Percentiles rank a stretch among this genome's conserved stretches.
Evolutionary conservation across 371 early-diverging fungal species (phyloP).

Genomic region (Apophysomyces elegans): DNA sequence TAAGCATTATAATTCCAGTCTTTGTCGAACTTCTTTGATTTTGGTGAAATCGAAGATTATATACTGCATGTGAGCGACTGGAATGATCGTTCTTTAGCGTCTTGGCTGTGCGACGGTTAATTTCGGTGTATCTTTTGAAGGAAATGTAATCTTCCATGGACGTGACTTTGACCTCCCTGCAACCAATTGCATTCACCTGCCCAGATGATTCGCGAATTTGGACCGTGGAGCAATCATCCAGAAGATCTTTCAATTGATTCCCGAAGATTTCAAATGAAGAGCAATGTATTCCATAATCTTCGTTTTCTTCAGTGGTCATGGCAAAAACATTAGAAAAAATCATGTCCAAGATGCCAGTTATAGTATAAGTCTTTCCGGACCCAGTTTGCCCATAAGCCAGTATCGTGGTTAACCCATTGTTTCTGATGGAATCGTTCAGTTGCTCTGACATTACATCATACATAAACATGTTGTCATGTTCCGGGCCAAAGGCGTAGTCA

Average conservation of each 20-base stretch:
- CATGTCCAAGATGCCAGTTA: constrained; percentile 6
- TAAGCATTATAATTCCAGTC: constrained; percentile 87
- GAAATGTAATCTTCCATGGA: constrained; percentile 10
- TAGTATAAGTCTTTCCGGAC: constrained; percentile 1
- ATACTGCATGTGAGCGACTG: constrained; percentile 95
- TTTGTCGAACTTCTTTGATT: constrained; percentile 75
- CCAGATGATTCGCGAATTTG: constrained; percentile 9
- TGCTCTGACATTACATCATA: constrained; percentile 1
- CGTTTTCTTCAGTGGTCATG: background rate
- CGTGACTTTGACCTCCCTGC: constrained; percentile 2
- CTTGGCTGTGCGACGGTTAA: constrained; percentile 85
- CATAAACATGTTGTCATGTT: background rate
- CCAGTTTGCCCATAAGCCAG: constrained; percentile 9
- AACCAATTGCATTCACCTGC: constrained; percentile 5
- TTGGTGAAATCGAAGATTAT: constrained; percentile 81
- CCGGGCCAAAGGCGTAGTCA: constrained; percentile 6
- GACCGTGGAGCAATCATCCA: background rate
- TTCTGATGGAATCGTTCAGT: background rate
- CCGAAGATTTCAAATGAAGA: constrained; percentile 8
- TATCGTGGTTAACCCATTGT: background rate
- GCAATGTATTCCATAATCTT: constrained; percentile 5
- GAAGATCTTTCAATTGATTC: constrained; percentile 5
- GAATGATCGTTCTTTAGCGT: constrained; percentile 95
- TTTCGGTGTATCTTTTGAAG: constrained; percentile 3
- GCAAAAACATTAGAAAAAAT: background rate